Percentiles rank a stretch among this genome's conserved stretches.
Conservation (phyloP, 169 alveolate genomes). For the Plasmodium malariae region DNA sequence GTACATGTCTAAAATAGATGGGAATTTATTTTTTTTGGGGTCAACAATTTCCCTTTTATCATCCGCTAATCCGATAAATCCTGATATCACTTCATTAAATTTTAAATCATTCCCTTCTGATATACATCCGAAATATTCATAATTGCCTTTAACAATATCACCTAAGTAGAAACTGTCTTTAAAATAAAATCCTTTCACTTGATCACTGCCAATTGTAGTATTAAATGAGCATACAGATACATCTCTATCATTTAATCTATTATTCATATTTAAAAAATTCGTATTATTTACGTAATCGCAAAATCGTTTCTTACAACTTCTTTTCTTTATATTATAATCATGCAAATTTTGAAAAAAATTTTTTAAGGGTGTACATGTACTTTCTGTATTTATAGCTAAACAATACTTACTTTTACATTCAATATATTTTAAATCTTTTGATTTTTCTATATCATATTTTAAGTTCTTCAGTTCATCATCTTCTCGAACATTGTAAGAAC, state of each 20-base stretch:
- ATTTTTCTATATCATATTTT: slow-evolving; percentile 22
- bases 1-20: slow-evolving; percentile 27
- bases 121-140: slow-evolving; percentile 43
- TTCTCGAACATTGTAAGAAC: slow-evolving; percentile 9
- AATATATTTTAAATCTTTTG: slow-evolving; percentile 24
- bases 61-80: slow-evolving; percentile 50
- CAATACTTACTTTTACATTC: slow-evolving; percentile 22
- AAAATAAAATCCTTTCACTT: slow-evolving; percentile 53
- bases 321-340: slow-evolving; percentile 30
- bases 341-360: slow-evolving; percentile 19
- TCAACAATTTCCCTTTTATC: not conserved
- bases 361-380: slow-evolving; percentile 8
- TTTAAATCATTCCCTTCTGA: slow-evolving; percentile 18
- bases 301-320: slow-evolving; percentile 32
- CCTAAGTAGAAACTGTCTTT: slow-evolving; percentile 18
- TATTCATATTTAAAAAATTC: slow-evolving; percentile 33
- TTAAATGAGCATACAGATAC: slow-evolving; percentile 51
- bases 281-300: slow-evolving; percentile 50
- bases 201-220: slow-evolving; percentile 8
- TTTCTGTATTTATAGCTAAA: not conserved
- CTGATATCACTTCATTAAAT: slow-evolving; percentile 34
- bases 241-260: slow-evolving; percentile 15
- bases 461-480: slow-evolving; percentile 8
- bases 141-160: not conserved
- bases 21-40: not conserved